A percentile compares a stretch with the other conserved stretches of the same genome.
These are phyloP conservation scores for Kickxella alabastrina DNA, from an alignment of 192 early-diverging fungal species.

Conservation along the genomic window DNA sequence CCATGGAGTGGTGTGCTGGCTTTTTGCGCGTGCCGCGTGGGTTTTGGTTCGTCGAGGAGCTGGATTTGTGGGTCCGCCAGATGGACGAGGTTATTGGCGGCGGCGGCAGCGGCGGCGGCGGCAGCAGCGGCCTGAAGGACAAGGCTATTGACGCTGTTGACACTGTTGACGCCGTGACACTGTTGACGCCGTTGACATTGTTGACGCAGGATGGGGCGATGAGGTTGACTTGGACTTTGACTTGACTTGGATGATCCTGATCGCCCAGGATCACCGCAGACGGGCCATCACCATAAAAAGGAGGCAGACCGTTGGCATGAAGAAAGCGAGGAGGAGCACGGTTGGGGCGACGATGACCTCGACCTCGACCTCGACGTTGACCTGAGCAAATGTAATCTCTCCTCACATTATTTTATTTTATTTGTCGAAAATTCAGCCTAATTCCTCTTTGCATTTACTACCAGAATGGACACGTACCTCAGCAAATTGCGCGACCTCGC, in stretches of 20 bases:
- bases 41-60: no score
- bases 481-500: constrained; percentile 47
- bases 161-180: background rate
- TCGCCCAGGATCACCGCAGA: background rate
- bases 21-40: no score
- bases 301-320: background rate
- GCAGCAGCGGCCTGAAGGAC: no score
- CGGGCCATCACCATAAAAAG: background rate
- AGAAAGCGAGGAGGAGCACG: constrained; percentile 1
- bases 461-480: constrained; percentile 39
- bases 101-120: no score
- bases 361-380: constrained; percentile 8
- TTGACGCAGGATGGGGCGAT: constrained; percentile 2
- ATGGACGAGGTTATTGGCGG: no score
- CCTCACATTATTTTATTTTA: background rate
- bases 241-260: background rate
- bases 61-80: no score
- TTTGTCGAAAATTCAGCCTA: constrained; percentile 3
- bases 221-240: background rate
- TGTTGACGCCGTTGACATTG: constrained; percentile 1
- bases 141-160: no score
- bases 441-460: background rate
- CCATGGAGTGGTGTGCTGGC: no score
- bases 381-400: background rate
- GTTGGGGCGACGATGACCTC: constrained; percentile 24